phyloP scores from a whole-genome alignment of 495 filamentous ascomycete genomes.

The Jackrogersella minutella region DNA sequence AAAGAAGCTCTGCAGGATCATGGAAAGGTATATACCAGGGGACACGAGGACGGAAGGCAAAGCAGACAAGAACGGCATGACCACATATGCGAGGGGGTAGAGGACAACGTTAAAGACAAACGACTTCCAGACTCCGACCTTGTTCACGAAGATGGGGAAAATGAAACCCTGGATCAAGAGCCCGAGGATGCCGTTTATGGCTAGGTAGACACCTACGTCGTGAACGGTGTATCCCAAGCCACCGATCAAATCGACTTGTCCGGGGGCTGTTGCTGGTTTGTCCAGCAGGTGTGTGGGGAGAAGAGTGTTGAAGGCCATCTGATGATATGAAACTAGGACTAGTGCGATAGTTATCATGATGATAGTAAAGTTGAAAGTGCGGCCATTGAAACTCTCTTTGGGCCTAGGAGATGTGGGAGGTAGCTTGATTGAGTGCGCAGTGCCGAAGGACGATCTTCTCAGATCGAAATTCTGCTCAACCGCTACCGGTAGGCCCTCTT shows the following conservation, averaged over 20 bases:
- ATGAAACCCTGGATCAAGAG: constrained; percentile 72
- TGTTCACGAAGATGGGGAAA: constrained; percentile 69
- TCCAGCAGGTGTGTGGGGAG: constrained; percentile 44
- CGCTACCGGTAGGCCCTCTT: constrained; percentile 38
- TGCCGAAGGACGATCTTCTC: constrained; percentile 44
- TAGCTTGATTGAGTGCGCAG: constrained; percentile 37
- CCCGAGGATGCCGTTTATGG: constrained; percentile 72
- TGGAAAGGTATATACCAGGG: constrained; percentile 67
- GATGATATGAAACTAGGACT: constrained; percentile 44
- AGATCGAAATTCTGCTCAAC: constrained; percentile 45
- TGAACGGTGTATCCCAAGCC: constrained; percentile 71
- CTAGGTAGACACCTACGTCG: constrained; percentile 73
- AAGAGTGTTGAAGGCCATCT: constrained; percentile 46
- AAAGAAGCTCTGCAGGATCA: constrained; percentile 71
- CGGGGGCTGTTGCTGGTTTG: constrained; percentile 25
- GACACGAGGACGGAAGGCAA: constrained; percentile 60
- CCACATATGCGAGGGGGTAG: constrained; percentile 72
- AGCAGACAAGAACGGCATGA: constrained; percentile 70
- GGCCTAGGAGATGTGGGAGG: constrained; percentile 5
- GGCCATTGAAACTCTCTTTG: constrained; percentile 25
- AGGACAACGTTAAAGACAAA: constrained; percentile 70
- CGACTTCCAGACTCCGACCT: constrained; percentile 70
- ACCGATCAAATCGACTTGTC: constrained; percentile 50
- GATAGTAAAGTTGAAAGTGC: constrained; percentile 43
- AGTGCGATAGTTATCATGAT: constrained; percentile 42